A percentile compares a stretch with the other conserved stretches of the same genome.
phyloP scores from a whole-genome alignment of 2,329 filamentous ascomycete species.

The Exophiala sp. region DNA sequence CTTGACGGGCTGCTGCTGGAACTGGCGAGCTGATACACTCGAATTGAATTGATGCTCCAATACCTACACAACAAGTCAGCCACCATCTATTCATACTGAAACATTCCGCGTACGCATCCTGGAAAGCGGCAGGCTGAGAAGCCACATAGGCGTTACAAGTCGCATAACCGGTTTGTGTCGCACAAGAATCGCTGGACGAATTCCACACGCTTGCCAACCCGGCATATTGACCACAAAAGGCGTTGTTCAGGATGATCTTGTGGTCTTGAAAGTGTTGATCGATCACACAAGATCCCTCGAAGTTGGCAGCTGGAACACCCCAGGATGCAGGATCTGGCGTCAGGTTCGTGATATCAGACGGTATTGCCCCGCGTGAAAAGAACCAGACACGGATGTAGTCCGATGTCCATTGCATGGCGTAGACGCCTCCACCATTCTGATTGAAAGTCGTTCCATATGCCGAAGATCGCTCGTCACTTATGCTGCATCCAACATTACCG shows the following conservation, averaged over 20 bases:
- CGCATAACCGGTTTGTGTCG: constrained; percentile 15
- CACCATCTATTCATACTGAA: background rate
- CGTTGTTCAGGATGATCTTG: constrained; percentile 71
- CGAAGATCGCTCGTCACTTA: constrained; percentile 43
- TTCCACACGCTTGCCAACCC: constrained; percentile 48
- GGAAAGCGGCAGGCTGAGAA: constrained; percentile 20
- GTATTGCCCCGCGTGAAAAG: constrained; percentile 40
- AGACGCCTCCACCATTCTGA: constrained; percentile 60
- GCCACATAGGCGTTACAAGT: constrained; percentile 26
- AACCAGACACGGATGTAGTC: constrained; percentile 48
- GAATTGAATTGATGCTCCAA: constrained; percentile 27
- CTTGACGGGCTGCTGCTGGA: constrained; percentile 4
- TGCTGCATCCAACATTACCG: constrained; percentile 53
- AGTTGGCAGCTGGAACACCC: constrained; percentile 53
- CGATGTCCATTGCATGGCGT: constrained; percentile 56
- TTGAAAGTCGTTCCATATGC: constrained; percentile 64
- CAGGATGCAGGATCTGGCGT: constrained; percentile 42
- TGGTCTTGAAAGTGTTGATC: constrained; percentile 63
- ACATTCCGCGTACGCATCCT: constrained; percentile 17
- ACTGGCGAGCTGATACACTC: constrained; percentile 26
- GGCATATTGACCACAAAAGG: constrained; percentile 80
- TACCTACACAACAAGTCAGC: constrained; percentile 12
- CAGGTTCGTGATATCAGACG: constrained; percentile 39
- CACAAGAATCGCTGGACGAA: constrained; percentile 19
- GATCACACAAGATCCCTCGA: constrained; percentile 66